A percentile compares a stretch with the other conserved stretches of the same genome.
These are phyloP conservation scores for Trichoderma gamsii DNA, from an alignment of 495 filamentous ascomycete genomes.

Conservation along the genomic window DNA sequence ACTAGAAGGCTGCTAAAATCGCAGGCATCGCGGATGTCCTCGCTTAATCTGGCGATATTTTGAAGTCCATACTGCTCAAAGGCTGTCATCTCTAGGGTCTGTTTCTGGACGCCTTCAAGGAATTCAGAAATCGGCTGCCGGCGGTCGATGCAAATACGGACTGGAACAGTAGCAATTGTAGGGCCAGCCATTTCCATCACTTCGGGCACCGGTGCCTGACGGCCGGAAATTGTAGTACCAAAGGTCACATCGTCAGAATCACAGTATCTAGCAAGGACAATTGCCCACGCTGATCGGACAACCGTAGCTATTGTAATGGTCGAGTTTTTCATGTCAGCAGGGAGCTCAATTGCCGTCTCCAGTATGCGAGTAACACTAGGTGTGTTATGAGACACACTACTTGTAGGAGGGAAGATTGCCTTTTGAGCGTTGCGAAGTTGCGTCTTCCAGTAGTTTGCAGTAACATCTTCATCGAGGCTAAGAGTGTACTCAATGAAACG, in stretches of 20 bases:
- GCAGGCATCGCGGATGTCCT: constrained; percentile 13
- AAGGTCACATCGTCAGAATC: constrained; percentile 40
- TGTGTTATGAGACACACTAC: background rate
- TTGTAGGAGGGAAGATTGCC: background rate
- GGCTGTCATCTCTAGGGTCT: constrained; percentile 32
- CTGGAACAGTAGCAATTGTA: constrained; percentile 53
- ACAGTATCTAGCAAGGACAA: constrained; percentile 33
- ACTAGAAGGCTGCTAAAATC: constrained; percentile 13
- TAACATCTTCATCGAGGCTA: background rate
- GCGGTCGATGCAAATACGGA: constrained; percentile 29
- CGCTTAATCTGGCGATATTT: constrained; percentile 24
- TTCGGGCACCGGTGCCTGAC: constrained; percentile 39
- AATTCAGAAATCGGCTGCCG: constrained; percentile 18
- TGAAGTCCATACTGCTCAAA: constrained; percentile 45
- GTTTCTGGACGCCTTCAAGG: constrained; percentile 28
- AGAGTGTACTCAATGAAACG: constrained; percentile 6
- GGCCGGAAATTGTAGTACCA: constrained; percentile 43
- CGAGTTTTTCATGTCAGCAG: constrained; percentile 18
- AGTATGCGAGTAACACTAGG: background rate
- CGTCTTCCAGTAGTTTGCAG: constrained; percentile 10
- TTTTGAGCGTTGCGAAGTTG: constrained; percentile 1
- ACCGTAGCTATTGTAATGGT: constrained; percentile 40
- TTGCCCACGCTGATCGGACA: constrained; percentile 41
- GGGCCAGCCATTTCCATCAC: constrained; percentile 46
- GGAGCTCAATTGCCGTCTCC: background rate